Base-by-base conservation (phyloP, 2,329 filamentous ascomycete species). In the Pseudogymnoascus pannorum region DNA sequence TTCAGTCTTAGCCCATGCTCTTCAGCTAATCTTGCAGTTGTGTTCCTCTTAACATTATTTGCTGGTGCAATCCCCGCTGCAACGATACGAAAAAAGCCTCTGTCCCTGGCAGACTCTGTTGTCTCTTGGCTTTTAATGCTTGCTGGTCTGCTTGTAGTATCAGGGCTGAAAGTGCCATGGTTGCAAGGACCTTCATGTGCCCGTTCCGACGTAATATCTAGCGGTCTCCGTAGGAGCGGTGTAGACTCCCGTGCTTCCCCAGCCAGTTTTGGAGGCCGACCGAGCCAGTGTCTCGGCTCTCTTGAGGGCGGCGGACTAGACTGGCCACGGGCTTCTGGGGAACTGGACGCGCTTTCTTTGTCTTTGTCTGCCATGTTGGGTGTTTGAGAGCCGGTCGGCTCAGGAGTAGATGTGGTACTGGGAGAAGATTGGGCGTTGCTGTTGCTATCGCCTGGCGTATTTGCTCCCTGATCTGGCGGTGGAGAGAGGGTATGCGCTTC, bases 111-210 rank as follows among this genome's bases (percentile, higher is more conserved):
- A 7, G 35, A 24, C 16, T 60, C 48, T 14, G 48, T 60, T 6
- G 35, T 60, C 22, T 57, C 42, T 16, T 64, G 65, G 58, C 66
- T 71, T 61, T 59, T 62, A 40, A 68, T 60, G 59, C 70, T 72
- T 8, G 63, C 64, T 16, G 70, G 61, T 14, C 48, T 54, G 48
- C 48, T 54, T 6, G 7, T 33, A 18, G 11, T 81, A 36, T 85
- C 78, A 1, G 89, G 87, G 44, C 89, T 91, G 70, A 92, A 91
- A 14, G 88, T 89, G 67, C 89, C 90, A 75, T 94, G 88, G 68
- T 82, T 80, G 76, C 87, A 91, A 38, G 73, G 71, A 26, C 72
- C 74, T 57, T 75, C 68, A 57, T 72, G 70, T 12, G 67, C 65
- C 24, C 66, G 58, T 29, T 61, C 59, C 2, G 60, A 35, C 4